Conservation (phyloP, 306 rosid genomes). For the Glycine tomentella region DNA sequence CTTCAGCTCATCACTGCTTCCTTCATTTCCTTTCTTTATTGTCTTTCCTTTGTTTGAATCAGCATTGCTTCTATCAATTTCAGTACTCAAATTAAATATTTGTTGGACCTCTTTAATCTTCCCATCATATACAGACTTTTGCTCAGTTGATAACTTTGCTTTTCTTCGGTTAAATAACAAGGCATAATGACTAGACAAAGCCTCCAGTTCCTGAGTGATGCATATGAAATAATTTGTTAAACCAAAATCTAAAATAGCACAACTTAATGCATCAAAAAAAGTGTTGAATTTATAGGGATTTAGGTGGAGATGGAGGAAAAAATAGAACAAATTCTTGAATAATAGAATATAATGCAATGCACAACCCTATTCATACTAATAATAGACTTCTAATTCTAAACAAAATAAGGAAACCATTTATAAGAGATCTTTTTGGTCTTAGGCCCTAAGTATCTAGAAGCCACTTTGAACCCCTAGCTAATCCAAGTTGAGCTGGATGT, state of each 20-base stretch:
- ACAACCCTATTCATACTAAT: background rate
- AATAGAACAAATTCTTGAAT: constrained; percentile 19
- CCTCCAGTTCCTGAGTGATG: constrained; percentile 83
- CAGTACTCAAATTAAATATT: constrained; percentile 74
- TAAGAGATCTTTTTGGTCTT: background rate
- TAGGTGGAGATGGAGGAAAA: background rate
- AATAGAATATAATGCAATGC: background rate
- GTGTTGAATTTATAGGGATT: constrained; percentile 12
- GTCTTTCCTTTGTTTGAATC: constrained; percentile 81
- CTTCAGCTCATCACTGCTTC: constrained; percentile 79
- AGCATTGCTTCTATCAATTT: constrained; percentile 60
- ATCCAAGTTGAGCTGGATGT: background rate
- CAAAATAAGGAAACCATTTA: constrained; percentile 1
- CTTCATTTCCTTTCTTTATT: constrained; percentile 67
- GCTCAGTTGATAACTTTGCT: constrained; percentile 77
- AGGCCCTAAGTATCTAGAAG: background rate
- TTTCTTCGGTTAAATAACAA: constrained; percentile 85
- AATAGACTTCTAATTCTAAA: background rate
- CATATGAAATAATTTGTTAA: constrained; percentile 38
- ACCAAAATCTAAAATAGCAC: constrained; percentile 17
- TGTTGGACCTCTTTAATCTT: constrained; percentile 92
- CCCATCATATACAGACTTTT: constrained; percentile 78
- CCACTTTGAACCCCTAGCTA: background rate
- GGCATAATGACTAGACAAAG: constrained; percentile 89
- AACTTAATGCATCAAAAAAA: constrained; percentile 34